These are phyloP conservation scores for Naumovozyma baii DNA, from an alignment of 805 yeast species.

Conservation along the genomic window DNA sequence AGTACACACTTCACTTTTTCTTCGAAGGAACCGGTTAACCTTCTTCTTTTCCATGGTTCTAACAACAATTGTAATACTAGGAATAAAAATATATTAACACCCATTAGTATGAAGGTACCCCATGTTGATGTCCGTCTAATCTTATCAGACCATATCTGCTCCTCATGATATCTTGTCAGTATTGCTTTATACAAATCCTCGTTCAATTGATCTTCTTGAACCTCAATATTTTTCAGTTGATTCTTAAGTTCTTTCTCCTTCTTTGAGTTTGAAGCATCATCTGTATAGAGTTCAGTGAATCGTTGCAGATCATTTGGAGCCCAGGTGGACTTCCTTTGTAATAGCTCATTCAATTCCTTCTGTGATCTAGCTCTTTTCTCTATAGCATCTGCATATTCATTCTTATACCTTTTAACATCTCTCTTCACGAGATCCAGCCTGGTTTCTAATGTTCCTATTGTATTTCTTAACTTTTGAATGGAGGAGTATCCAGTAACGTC, in stretches of 20 bases:
- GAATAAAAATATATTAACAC: slow-evolving; percentile 69
- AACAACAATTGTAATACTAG: slow-evolving; percentile 73
- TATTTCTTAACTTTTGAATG: slow-evolving; percentile 59
- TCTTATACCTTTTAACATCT: slow-evolving; percentile 41
- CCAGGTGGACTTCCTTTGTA: slow-evolving; percentile 84
- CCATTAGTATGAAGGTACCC: slow-evolving; percentile 92
- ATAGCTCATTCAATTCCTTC: slow-evolving; percentile 72
- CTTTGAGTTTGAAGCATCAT: slow-evolving; percentile 67
- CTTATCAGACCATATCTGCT: slow-evolving; percentile 96
- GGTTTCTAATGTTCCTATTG: slow-evolving; percentile 48
- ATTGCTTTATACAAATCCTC: slow-evolving; percentile 65
- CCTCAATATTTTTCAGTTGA: slow-evolving; percentile 46
- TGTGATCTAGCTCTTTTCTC: slow-evolving; percentile 61
- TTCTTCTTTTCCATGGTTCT: slow-evolving; percentile 88
- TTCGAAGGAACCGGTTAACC: slow-evolving; percentile 77
- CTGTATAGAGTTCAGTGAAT: slow-evolving; percentile 71
- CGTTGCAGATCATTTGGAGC: slow-evolving; percentile 64
- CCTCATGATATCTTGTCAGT: slow-evolving; percentile 85
- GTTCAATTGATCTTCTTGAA: slow-evolving; percentile 57
- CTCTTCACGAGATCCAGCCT: slow-evolving; percentile 41
- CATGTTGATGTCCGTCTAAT: slow-evolving; percentile 90
- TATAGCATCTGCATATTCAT: slow-evolving; percentile 49
- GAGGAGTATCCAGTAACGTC: slow-evolving; percentile 87
- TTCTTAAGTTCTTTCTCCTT: slow-evolving; percentile 44
- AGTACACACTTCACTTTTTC: slow-evolving; percentile 55